Base-by-base conservation (phyloP, 108 stramenopile genomes). In the Fragilariopsis cylindrus region DNA sequence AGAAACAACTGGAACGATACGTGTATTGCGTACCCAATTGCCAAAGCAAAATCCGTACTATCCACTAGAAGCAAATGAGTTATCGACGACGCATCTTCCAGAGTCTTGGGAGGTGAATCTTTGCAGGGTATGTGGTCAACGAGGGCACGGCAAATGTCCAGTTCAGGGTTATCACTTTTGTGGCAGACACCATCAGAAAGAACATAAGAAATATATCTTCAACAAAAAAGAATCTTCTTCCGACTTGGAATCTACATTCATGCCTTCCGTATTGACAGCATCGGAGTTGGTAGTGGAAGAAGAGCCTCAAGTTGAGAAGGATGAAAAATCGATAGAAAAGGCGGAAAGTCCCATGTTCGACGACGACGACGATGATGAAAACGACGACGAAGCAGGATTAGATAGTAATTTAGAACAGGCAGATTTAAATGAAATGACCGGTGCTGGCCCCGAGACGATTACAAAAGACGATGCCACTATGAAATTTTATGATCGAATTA, bases 271-370 rank as follows among this genome's bases (percentile, higher is more conserved):
- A 4, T 91, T 71, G 56, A 60, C 78, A 47, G 84, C 88, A 71
- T 82, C 86, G 19, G 92, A 95, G 81, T 64, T 95, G 21, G 90
- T 87, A 13, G 94, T 93, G 46, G 94, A 92, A 73, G 94, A 95
- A 67, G 92, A 95, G 65, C 90, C 90, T 16, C 15, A 54, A 44
- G 2, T 11, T n/a, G 58, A 58, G 45, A 43, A 56, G 48, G 65
- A 60, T 49, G 73, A 75, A 64, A 56, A 80, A 72, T 50, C 67
- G 21, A 13, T 6, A 15, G 53, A 30, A 68, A 75, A 56, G 54
- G 65, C 65, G 4, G 55, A 57, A 47, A 68, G 60, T 44, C 44
- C 74, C 46, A 44, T 75, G 56, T 75, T 75, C 53, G 58, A 75
- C 54, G 11, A 45, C 21, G 74, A 74, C 19, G 75, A 69, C n/a